Conservation (phyloP, 2,329 filamentous ascomycete species). For the Anthostomella pinea region DNA sequence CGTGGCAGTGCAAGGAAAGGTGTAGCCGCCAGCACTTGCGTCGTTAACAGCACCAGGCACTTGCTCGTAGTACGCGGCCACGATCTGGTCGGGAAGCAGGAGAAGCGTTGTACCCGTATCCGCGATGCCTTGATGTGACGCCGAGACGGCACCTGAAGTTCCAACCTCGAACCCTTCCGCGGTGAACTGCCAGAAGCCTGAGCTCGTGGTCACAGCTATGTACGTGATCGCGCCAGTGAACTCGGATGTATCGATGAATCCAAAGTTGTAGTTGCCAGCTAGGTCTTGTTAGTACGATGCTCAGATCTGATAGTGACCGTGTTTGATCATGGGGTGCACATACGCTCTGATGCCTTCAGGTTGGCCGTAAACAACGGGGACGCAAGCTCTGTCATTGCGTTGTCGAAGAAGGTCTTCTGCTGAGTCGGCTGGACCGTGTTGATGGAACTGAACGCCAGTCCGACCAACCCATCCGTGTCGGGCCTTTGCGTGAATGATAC, state of each 20-base stretch:
- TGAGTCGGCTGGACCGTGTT: conserved; percentile 40
- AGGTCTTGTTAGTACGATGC: conserved; percentile 2
- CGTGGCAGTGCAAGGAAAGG: conserved; percentile 51
- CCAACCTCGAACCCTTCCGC: conserved; percentile 55
- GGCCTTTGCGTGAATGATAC: conserved; percentile 36
- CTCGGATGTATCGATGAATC: conserved; percentile 52
- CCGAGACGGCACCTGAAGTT: conserved; percentile 10
- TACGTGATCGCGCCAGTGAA: conserved; percentile 59
- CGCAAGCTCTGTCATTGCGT: conserved; percentile 29
- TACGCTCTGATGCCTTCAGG: conserved; percentile 35
- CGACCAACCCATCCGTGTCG: conserved; percentile 42
- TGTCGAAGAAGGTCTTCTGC: conserved; percentile 45
- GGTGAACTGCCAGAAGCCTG: conserved; percentile 64
- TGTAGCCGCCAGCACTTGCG: conserved; percentile 49
- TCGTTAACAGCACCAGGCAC: conserved; percentile 48
- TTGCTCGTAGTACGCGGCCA: conserved; percentile 55
- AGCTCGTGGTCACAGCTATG: conserved; percentile 49
- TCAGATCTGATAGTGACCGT: neutral
- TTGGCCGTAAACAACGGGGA: conserved; percentile 54
- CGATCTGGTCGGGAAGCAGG: conserved; percentile 50
- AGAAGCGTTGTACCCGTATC: conserved; percentile 68
- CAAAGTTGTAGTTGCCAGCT: conserved; percentile 37
- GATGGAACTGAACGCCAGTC: conserved; percentile 41
- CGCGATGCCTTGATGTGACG: conserved; percentile 37
- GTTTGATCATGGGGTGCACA: too few relatives aligned